Evolutionary conservation across 768 basidiomycete genomes (phyloP).

Genomic region (Dentipellis sp.): DNA sequence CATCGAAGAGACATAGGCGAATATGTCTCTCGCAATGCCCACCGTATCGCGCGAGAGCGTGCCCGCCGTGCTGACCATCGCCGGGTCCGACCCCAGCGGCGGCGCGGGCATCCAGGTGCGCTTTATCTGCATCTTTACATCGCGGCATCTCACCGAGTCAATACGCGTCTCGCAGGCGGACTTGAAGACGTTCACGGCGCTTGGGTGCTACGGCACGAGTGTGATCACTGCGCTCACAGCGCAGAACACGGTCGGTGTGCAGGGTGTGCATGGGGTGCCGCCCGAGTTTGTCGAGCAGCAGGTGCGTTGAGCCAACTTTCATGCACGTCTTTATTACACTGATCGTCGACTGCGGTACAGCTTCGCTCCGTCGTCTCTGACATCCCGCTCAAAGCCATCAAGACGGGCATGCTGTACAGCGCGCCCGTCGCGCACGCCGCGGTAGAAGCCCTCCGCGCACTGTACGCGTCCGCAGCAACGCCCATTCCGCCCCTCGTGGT

Average conservation of each 20-base stretch:
- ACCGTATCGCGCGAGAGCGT: neutral
- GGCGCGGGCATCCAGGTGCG: slow-evolving; percentile 86
- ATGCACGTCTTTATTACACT: neutral
- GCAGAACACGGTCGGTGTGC: slow-evolving; percentile 83
- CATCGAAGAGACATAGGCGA: neutral
- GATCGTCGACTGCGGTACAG: slow-evolving; percentile 26
- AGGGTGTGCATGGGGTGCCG: slow-evolving; percentile 59
- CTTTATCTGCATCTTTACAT: neutral
- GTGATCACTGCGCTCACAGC: slow-evolving; percentile 83
- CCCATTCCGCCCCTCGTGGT: slow-evolving; percentile 52
- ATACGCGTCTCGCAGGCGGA: slow-evolving; percentile 49
- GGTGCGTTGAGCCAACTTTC: slow-evolving; percentile 29
- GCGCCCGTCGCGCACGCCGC: slow-evolving; percentile 43
- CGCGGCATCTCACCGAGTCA: neutral
- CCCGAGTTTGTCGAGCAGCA: slow-evolving; percentile 69
- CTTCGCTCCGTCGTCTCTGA: slow-evolving; percentile 65
- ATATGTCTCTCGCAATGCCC: neutral
- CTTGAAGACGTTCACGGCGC: slow-evolving; percentile 74
- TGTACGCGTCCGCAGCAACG: slow-evolving; percentile 22
- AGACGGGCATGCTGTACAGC: slow-evolving; percentile 85
- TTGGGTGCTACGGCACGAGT: slow-evolving; percentile 71
- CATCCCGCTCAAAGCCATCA: slow-evolving; percentile 62
- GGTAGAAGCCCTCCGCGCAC: slow-evolving; percentile 35
- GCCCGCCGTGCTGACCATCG: slow-evolving; percentile 55
- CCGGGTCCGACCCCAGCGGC: slow-evolving; percentile 75